Conservation (phyloP, 306 rosid genomes). For the Hylodesmum podocarpum region DNA sequence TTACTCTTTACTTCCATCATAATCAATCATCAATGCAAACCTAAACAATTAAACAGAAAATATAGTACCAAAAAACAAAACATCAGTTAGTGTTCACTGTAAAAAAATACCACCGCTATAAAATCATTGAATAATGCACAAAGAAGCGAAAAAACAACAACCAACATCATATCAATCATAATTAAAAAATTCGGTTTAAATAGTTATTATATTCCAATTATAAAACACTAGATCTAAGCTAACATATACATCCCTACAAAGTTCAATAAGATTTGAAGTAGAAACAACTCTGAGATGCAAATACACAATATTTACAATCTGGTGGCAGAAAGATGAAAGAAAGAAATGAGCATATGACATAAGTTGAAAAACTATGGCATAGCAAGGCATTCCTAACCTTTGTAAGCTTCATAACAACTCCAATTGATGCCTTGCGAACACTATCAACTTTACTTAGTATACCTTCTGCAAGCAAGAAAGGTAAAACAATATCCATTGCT, state of each 20-base stretch:
- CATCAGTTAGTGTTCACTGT: background rate
- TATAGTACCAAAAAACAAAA: background rate
- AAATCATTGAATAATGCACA: background rate
- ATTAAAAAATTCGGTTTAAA: background rate
- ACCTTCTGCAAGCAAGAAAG: conserved; percentile 87
- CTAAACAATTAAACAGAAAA: background rate
- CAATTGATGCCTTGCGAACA: conserved; percentile 83
- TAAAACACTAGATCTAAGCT: background rate
- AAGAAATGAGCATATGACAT: background rate
- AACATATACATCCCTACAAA: background rate
- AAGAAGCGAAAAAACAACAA: conserved; percentile 1
- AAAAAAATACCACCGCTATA: background rate
- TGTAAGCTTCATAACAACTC: conserved; percentile 90
- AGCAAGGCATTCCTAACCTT: conserved; percentile 60
- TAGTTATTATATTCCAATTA: background rate
- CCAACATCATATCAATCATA: background rate
- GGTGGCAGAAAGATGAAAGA: background rate
- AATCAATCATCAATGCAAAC: background rate
- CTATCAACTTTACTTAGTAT: conserved; percentile 93
- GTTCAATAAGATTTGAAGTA: background rate
- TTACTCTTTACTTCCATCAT: conserved; percentile 7
- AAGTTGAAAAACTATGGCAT: conserved; percentile 5
- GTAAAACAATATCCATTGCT: conserved; percentile 89
- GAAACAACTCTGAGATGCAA: background rate
- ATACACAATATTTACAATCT: background rate